A percentile compares a stretch with the other conserved stretches of the same genome.
phyloP scores from a whole-genome alignment of 208 protist genomes.

The Blastocrithidia nonstop region DNA sequence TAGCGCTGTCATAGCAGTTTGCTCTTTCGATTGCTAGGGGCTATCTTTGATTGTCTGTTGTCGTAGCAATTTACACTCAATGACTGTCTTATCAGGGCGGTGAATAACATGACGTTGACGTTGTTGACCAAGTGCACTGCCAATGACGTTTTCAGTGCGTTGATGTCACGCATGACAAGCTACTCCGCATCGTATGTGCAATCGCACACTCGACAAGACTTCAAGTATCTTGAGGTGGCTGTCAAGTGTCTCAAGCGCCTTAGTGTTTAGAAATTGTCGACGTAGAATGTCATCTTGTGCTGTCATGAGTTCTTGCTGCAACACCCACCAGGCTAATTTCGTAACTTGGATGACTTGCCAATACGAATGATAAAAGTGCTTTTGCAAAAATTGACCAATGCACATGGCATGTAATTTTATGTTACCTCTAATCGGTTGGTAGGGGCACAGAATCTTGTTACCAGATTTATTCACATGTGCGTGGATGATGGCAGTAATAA shows the following conservation, averaged over 20 bases:
- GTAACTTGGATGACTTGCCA: slow-evolving; percentile 65
- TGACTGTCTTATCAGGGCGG: slow-evolving; percentile 49
- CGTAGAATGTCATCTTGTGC: slow-evolving; percentile 66
- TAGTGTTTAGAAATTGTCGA: slow-evolving; percentile 27
- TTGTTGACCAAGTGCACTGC: slow-evolving; percentile 43
- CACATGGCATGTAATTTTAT: slow-evolving; percentile 30
- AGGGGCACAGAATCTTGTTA: slow-evolving; percentile 62
- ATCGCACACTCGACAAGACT: slow-evolving; percentile 36
- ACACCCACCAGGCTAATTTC: slow-evolving; percentile 79
- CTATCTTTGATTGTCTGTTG: slow-evolving; percentile 75
- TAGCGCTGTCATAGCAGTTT: slow-evolving; percentile 49
- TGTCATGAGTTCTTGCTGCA: slow-evolving; percentile 79
- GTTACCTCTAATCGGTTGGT: slow-evolving; percentile 31
- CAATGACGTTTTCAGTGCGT: slow-evolving; percentile 69
- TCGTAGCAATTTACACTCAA: slow-evolving; percentile 64
- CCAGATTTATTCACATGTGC: slow-evolving; percentile 78
- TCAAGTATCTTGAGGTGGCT: slow-evolving; percentile 83
- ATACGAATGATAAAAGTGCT: slow-evolving; percentile 84
- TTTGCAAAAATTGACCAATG: slow-evolving; percentile 46
- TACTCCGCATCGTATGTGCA: slow-evolving; percentile 70
- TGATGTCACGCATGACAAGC: slow-evolving; percentile 61
- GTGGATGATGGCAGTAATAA: slow-evolving; percentile 12
- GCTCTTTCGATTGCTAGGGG: slow-evolving; percentile 47
- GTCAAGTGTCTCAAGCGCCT: slow-evolving; percentile 81
- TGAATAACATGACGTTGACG: slow-evolving; percentile 70